Percentiles rank a stretch among this genome's conserved stretches.
Evolutionary conservation across 495 filamentous ascomycete species (phyloP).

Genomic region (Talaromyces thailandensis): DNA sequence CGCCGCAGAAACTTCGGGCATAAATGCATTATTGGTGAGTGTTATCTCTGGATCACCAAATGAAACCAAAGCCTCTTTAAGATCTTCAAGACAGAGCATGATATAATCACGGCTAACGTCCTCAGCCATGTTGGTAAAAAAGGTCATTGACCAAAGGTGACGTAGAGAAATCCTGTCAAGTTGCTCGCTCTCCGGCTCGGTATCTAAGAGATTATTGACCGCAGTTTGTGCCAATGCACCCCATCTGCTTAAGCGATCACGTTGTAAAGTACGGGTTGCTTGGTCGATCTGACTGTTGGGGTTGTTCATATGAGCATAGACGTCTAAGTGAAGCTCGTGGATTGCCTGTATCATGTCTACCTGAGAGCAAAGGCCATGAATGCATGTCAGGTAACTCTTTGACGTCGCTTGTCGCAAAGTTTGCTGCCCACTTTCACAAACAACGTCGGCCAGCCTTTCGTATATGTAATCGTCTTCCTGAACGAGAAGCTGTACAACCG

Average conservation of each 20-base stretch:
- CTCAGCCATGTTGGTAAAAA: conserved; percentile 60
- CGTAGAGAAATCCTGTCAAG: conserved; percentile 35
- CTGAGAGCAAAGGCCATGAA: conserved; percentile 15
- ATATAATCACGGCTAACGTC: conserved; percentile 66
- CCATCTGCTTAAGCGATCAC: conserved; percentile 70
- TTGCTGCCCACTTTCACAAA: conserved; percentile 25
- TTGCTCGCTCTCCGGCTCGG: conserved; percentile 14
- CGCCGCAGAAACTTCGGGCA: conserved; percentile 76
- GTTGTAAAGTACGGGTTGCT: conserved; percentile 48
- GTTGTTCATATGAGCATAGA: conserved; percentile 68
- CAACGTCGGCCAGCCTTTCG: conserved; percentile 35
- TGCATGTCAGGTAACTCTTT: conserved; percentile 19
- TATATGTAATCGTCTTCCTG: conserved; percentile 62
- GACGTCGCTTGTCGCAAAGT: conserved; percentile 18
- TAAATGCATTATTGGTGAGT: conserved; percentile 76
- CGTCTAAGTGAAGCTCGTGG: conserved; percentile 84
- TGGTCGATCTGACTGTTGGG: conserved; percentile 60
- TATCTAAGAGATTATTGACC: conserved; percentile 40
- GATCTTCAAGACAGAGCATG: conserved; percentile 69
- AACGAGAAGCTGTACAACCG: conserved; percentile 58
- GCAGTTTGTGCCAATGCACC: conserved; percentile 56
- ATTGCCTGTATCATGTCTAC: conserved; percentile 62
- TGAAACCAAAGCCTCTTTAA: conserved; percentile 41
- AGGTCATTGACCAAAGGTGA: conserved; percentile 80
- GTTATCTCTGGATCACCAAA: conserved; percentile 41